Evolutionary conservation across 352 stramenopile genomes (phyloP).

Genomic region (Pythium pyrilobum): DNA sequence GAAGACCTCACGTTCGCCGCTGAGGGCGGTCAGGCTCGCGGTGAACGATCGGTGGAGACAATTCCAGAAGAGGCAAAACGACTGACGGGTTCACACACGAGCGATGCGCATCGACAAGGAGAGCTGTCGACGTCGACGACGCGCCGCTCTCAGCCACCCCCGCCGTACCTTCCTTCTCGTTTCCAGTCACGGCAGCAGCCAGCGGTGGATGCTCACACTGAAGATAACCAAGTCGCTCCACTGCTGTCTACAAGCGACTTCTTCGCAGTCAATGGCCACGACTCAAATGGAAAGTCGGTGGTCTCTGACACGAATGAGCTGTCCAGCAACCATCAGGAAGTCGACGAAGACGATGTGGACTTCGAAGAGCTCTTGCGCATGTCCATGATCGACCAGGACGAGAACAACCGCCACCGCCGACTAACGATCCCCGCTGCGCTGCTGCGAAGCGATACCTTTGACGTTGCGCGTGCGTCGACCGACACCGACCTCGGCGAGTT

Average conservation of each 20-base stretch:
- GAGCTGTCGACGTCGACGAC: not conserved
- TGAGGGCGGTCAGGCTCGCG: not conserved
- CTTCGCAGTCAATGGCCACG: conserved; percentile 6
- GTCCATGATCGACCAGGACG: conserved; percentile 13
- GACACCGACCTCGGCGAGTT: conserved; percentile 10
- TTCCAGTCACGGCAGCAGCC: conserved; percentile 13
- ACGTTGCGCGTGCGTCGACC: not conserved
- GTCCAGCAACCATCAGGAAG: conserved; percentile 5
- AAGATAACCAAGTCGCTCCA: conserved; percentile 2
- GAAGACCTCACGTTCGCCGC: conserved; percentile 16
- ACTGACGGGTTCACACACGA: not conserved
- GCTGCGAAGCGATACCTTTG: conserved; percentile 11
- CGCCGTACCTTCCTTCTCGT: conserved; percentile 20
- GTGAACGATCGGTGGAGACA: not conserved
- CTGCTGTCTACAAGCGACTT: not conserved
- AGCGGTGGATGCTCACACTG: not conserved
- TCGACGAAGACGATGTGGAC: conserved; percentile 15
- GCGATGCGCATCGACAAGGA: not conserved
- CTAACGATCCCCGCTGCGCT: not conserved
- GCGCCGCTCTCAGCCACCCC: not conserved
- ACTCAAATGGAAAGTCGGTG: not conserved
- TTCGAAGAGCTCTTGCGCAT: conserved; percentile 21
- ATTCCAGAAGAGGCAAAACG: not conserved
- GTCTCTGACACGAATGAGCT: not conserved
- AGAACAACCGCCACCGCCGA: not conserved